A percentile compares a stretch with the other conserved stretches of the same genome.
These are phyloP conservation scores for Sorghum bicolor DNA, from an alignment of 176 grass and related monocot genomes.

Conservation along the genomic window DNA sequence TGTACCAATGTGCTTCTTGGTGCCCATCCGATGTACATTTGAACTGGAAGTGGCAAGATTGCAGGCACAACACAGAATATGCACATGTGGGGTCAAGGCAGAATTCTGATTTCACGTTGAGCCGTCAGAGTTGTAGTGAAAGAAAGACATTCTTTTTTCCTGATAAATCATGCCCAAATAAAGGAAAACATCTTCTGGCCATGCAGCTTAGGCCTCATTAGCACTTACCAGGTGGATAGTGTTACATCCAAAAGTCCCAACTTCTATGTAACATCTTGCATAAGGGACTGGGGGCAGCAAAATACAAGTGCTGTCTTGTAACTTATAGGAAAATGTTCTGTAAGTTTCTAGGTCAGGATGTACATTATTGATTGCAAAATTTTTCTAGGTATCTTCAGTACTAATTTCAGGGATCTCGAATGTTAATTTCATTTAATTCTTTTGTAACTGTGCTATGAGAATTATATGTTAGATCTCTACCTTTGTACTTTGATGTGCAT, in stretches of 20 bases:
- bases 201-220: slow-evolving; percentile 37
- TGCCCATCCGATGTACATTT: slow-evolving; percentile 56
- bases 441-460: slow-evolving; percentile 57
- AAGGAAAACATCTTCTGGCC: slow-evolving; percentile 52
- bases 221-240: slow-evolving; percentile 41
- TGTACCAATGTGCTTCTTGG: slow-evolving; percentile 45
- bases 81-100: slow-evolving; percentile 33
- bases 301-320: slow-evolving; percentile 61
- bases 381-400: slow-evolving; percentile 62
- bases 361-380: slow-evolving; percentile 73
- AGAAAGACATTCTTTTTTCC: slow-evolving; percentile 42
- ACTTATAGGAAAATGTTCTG: slow-evolving; percentile 70
- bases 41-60: slow-evolving; percentile 34
- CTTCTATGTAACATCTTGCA: slow-evolving; percentile 56
- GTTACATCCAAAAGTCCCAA: slow-evolving; percentile 50
- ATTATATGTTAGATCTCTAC: slow-evolving; percentile 49
- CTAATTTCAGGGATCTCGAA: slow-evolving; percentile 57
- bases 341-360: slow-evolving; percentile 66
- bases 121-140: slow-evolving; percentile 31
- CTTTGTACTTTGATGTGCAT: neutral
- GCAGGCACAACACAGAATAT: slow-evolving; percentile 46
- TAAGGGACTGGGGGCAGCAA: slow-evolving; percentile 47
- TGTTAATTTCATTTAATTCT: slow-evolving; percentile 63
- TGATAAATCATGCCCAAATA: slow-evolving; percentile 40
- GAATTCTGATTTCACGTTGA: slow-evolving; percentile 23